Evolutionary conservation across 495 filamentous ascomycete species (phyloP), one percentile per base, ranked within the genome.

Genomic region (Rhizodiscina lignyota): DNA sequence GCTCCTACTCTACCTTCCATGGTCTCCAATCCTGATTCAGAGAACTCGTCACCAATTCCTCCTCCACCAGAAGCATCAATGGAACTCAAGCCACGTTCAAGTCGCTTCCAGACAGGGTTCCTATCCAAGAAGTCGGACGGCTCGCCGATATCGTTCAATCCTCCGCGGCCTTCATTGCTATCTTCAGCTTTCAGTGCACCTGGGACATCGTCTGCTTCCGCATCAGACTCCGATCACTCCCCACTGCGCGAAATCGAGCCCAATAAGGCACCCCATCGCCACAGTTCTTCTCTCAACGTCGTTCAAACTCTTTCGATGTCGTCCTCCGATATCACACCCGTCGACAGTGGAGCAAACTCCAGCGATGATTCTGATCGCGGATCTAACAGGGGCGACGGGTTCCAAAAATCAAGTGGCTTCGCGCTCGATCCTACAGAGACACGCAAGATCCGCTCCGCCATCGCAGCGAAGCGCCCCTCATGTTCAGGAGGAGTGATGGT

Each of bases 101-200:
- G 72, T 54, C 69, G 89, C 22, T 94, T 97, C 64, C 81, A 93
- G 50, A 66, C 85, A 21, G 89, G 89, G 18, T 94, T 92, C 53
- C 61, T 96, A 35, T 75, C 79, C 15, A 92, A 92, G 61, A 75
- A 68, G 43, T 43, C 55, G 1, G 60, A 67, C 37, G 73, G 69
- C 38, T 83, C 81, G 21, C 77, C 79, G 4, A 54, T 68, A 18
- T 63, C 77, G 17, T 77, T 27, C 16, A 18, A 18, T 18, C 11
- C 5, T 18, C 30, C 30, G 30, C 6, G 8, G 30, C 30, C 6
- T 18, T 18, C 6, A 8, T 8, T 18, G 5, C 16, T 18, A 6
- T 13, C 6, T 18, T 18, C 76, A 4, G 70, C 72, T 8, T 34
- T 38, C 16, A 48, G 53, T 34, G 34, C 40, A 8, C 48, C 45